Conservation (phyloP, 208 protist genomes). For the Polymyxa betae region DNA sequence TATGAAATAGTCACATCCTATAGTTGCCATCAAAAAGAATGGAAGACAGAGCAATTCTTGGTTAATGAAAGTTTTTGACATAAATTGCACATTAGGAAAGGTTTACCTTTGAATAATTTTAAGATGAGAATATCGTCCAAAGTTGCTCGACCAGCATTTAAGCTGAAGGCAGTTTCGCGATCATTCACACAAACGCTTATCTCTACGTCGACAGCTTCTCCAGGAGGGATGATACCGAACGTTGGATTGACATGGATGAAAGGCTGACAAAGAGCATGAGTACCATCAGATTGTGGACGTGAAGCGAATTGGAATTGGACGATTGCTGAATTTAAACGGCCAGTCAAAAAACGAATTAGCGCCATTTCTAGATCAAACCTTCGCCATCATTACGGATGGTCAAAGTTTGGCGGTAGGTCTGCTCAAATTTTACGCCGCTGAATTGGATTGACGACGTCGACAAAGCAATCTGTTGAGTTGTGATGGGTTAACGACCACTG, state of each 20-base stretch:
- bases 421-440: neutral
- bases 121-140: neutral
- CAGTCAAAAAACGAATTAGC: too few species aligned
- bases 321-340: neutral
- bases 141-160: neutral
- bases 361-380: too few species aligned
- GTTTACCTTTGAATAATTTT: neutral
- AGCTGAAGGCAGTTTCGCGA: neutral
- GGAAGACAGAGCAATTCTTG: neutral
- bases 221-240: neutral
- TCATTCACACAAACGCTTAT: neutral
- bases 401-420: neutral
- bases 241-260: neutral
- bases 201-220: neutral
- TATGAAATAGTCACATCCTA: slow-evolving; percentile 9
- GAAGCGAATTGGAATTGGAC: neutral
- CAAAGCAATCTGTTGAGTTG: neutral
- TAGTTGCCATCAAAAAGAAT: neutral
- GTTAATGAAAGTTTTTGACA: too few species aligned
- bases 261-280: neutral
- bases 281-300: neutral
- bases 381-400: neutral
- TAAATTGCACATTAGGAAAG: neutral
- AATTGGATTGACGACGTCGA: neutral
- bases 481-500: too few species aligned